Evolutionary conservation across 2,329 filamentous ascomycete species (phyloP), one percentile per base, ranked within the genome.

Genomic region (Chrysoporthe austroafricana): DNA sequence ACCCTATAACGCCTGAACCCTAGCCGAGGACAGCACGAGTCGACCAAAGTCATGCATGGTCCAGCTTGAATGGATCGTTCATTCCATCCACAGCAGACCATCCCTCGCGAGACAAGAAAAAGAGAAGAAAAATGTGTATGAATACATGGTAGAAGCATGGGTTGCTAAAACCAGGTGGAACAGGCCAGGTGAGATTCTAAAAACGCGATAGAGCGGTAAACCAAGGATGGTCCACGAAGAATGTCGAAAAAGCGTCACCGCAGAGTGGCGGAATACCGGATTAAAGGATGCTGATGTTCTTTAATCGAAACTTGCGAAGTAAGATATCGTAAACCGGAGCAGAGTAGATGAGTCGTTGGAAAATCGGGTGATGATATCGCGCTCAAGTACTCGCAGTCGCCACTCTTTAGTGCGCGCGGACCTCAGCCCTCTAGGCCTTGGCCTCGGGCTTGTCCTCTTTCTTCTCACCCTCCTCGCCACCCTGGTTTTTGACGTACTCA

Each of bases 401-500:
- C 39, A 34, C 48, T 63, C 50, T 50, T 57, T 48, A 70, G 59
- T 52, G 57, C 42, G 59, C 54, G 16, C 56, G 46, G 60, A 11
- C 6, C 21, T 62, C 42, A 62, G 64, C 61, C 57, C 62, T 69
- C 69, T 82, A 85, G 77, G 83, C 83, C 79, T 86, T 87, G 72
- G 85, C 77, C 75, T 82, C 81, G 74, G 85, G 82, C 73, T 81
- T 81, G 78, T 87, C 85, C 76, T 88, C 84, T 77, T 83, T 79
- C 63, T 73, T 77, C 71, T 81, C 78, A 46, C 71, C 77, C 48
- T 77, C 78, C 2, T 73, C 70, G 36, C 64, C 72, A 63, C 56
- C 56, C 79, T 96, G 93, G 77, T 88, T 89, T 90, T 98, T 98
- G 83, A 98, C 91, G 81, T 99, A 99, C 82, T 99, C 96, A 77